Evolutionary conservation across 345 rosid species (phyloP).

Genomic region (Ricinus communis): DNA sequence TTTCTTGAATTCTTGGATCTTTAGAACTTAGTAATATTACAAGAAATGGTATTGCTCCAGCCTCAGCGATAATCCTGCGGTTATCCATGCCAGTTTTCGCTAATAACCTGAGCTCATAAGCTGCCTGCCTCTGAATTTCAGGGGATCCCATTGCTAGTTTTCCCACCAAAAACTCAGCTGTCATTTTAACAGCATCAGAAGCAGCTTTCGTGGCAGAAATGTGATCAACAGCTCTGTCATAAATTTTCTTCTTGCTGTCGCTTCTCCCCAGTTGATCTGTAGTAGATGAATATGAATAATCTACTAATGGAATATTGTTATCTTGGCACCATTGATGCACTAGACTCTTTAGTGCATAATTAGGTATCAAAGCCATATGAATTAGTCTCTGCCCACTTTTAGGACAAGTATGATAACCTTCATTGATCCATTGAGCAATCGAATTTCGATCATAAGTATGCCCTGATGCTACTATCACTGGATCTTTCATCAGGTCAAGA

Average conservation of each 20-base stretch:
- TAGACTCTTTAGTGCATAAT: conserved; percentile 60
- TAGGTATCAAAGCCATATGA: conserved; percentile 66
- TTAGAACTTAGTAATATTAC: conserved; percentile 46
- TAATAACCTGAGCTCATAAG: conserved; percentile 62
- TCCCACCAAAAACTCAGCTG: conserved; percentile 72
- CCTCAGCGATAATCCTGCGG: conserved; percentile 57
- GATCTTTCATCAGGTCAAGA: conserved; percentile 67
- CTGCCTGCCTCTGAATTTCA: conserved; percentile 62
- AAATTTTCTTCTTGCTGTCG: conserved; percentile 27
- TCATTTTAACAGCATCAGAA: conserved; percentile 53
- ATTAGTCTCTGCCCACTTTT: conserved; percentile 63
- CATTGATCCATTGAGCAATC: conserved; percentile 64
- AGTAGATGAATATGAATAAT: conserved; percentile 38
- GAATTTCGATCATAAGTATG: conserved; percentile 65
- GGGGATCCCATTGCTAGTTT: conserved; percentile 67
- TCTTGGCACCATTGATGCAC: conserved; percentile 70
- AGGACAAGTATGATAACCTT: conserved; percentile 69
- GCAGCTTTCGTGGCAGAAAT: conserved; percentile 53
- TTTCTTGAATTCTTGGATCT: conserved; percentile 63
- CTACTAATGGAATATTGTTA: conserved; percentile 46
- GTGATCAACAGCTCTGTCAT: conserved; percentile 45
- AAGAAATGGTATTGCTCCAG: conserved; percentile 68
- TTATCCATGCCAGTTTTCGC: conserved; percentile 70
- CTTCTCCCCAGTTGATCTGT: conserved; percentile 26
- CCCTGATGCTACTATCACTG: conserved; percentile 63